Conservation (phyloP, 257 asterid species). For the Solanum bulbocastanum region DNA sequence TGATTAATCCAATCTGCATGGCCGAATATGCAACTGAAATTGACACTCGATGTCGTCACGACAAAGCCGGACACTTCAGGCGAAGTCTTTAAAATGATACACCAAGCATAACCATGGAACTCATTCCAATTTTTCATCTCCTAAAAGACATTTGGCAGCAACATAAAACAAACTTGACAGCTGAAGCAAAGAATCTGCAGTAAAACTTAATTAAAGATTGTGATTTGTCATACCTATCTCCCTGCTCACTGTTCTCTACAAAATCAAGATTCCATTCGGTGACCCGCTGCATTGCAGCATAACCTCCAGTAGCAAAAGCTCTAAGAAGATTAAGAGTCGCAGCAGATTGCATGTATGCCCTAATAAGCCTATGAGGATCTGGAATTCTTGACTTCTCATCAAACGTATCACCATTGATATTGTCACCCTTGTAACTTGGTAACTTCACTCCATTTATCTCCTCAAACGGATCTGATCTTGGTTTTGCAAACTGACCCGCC, state of each 20-base stretch:
- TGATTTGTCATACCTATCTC: conserved; percentile 47
- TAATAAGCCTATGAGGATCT: conserved; percentile 71
- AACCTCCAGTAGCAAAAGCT: conserved; percentile 87
- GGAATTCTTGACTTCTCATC: conserved; percentile 59
- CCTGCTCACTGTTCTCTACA: conserved; percentile 78
- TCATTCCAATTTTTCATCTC: not conserved
- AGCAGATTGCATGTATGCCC: conserved; percentile 83
- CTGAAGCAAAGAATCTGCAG: not conserved
- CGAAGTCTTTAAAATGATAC: not conserved
- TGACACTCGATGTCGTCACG: not conserved
- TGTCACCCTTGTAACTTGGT: conserved; percentile 82
- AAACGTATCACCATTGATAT: conserved; percentile 64
- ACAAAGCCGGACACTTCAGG: not conserved
- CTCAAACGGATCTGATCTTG: conserved; percentile 55
- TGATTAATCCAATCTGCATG: not conserved
- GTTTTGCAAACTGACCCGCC: conserved; percentile 87
- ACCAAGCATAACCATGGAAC: not conserved
- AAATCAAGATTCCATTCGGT: conserved; percentile 84
- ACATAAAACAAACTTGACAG: not conserved
- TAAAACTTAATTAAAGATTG: not conserved
- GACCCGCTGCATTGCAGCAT: conserved; percentile 88
- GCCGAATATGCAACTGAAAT: not conserved
- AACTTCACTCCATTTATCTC: conserved; percentile 65
- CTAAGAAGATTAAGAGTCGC: conserved; percentile 78
- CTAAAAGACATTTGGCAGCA: not conserved